A percentile compares a stretch with the other conserved stretches of the same genome.
Evolutionary conservation across 352 stramenopile species (phyloP).

Genomic region (Pythium scleroteichum): DNA sequence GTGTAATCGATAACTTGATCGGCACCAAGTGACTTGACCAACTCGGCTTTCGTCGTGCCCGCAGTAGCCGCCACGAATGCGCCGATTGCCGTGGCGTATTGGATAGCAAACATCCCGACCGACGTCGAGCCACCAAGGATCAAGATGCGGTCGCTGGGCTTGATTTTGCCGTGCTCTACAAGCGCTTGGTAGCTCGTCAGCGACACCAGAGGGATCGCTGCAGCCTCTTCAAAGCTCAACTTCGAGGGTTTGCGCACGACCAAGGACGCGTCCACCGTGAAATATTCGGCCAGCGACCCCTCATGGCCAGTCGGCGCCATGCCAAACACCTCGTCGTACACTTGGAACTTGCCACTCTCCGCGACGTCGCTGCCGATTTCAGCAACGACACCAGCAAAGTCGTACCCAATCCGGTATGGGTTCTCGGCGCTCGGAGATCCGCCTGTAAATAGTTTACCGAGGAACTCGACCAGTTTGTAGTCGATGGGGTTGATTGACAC

Average conservation of each 20-base stretch:
- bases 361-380: slow-evolving; percentile 4
- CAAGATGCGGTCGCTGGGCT: slow-evolving; percentile 15
- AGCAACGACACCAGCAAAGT: slow-evolving; percentile 7
- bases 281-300: slow-evolving; percentile 39
- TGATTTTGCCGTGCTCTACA: slow-evolving; percentile 14
- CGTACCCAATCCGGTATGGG: slow-evolving; percentile 26
- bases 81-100: slow-evolving; percentile 15
- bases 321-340: slow-evolving; percentile 19
- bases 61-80: slow-evolving; percentile 25
- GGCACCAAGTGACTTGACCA: slow-evolving; percentile 35
- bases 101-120: slow-evolving; percentile 35
- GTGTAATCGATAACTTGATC: slow-evolving; percentile 52
- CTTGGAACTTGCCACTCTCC: slow-evolving; percentile 2
- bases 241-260: slow-evolving; percentile 40
- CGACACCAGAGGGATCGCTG: slow-evolving; percentile 25
- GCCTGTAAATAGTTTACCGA: slow-evolving; percentile 3
- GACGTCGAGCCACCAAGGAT: slow-evolving; percentile 41
- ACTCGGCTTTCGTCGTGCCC: slow-evolving; percentile 34
- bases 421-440: slow-evolving; percentile 9
- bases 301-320: slow-evolving; percentile 11
- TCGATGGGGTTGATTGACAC: slow-evolving; percentile 20
- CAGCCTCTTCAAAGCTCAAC: slow-evolving; percentile 39
- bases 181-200: slow-evolving; percentile 43
- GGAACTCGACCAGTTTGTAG: slow-evolving; percentile 6
- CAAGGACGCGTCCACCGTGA: slow-evolving; percentile 30